Conservation (phyloP, 495 filamentous ascomycete species). For the Pyrenula massariospora region DNA sequence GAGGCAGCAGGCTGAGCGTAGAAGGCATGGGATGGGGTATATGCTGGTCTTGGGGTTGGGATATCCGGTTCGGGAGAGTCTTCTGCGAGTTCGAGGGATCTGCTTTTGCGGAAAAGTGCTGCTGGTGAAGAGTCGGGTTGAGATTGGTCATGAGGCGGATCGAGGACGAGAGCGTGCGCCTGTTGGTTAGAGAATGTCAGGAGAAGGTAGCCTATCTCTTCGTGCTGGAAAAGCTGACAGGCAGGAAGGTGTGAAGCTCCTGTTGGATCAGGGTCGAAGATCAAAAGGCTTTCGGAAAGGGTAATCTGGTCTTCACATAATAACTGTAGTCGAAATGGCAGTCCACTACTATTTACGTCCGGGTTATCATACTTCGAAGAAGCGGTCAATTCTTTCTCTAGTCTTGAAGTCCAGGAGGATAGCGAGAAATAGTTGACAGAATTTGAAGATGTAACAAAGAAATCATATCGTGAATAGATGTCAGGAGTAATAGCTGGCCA, state of each 20-base stretch:
- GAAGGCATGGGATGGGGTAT: conserved; percentile 56
- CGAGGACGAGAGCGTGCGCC: conserved; percentile 55
- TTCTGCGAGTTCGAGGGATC: conserved; percentile 21
- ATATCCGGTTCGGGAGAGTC: conserved; percentile 6
- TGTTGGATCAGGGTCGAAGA: not conserved
- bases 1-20: conserved; percentile 17
- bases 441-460: conserved; percentile 63
- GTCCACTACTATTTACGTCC: conserved; percentile 23
- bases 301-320: conserved; percentile 53
- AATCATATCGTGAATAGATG: conserved; percentile 58
- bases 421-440: conserved; percentile 64
- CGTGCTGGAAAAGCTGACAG: conserved; percentile 46
- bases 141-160: conserved; percentile 24
- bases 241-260: not conserved
- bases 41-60: conserved; percentile 47
- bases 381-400: conserved; percentile 66
- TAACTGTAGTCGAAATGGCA: conserved; percentile 60
- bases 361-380: conserved; percentile 17
- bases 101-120: conserved; percentile 6
- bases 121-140: conserved; percentile 26
- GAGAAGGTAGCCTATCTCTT: conserved; percentile 69
- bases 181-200: conserved; percentile 54
- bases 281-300: conserved; percentile 34
- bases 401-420: conserved; percentile 58
- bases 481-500: conserved; percentile 71